Evolutionary conservation across 495 filamentous ascomycete genomes (phyloP), one percentile per base, ranked within the genome.

Genomic region (Aspergillus nidulans): DNA sequence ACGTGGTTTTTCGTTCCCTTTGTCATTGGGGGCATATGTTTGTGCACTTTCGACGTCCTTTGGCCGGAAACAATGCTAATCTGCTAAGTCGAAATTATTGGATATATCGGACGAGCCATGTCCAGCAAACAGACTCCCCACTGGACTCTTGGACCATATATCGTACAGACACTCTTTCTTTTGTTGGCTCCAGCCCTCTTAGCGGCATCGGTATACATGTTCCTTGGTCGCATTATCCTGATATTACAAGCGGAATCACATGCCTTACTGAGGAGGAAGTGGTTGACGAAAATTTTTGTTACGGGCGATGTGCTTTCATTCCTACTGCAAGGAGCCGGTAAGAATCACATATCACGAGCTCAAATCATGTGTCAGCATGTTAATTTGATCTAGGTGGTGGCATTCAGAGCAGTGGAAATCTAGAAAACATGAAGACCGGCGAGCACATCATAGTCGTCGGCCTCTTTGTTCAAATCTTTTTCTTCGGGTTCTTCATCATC

Each of bases 1-100:
- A 78, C 75, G 7, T 87, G 79, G 79, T 87, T 82, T 63, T 82
- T 87, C 43, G 77, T 79, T 7, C 77, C 85, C 0, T 75, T 87
- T 23, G 46, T 82, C 4, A 54, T 85, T 28, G 84, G 83, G 7
- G 78, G 80, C 34, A 49, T 78, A 15, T 82, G 82, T 81, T 73
- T 28, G 42, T 36, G 6, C 12, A 10, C 41, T 9, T 28, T 34
- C 30, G 8, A 34, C 9, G 10, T 13, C 30, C 4, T n/a, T n/a
- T 12, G 4, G 30, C 30, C 4, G 15, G 30, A 34, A 5, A 34
- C 30, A 34, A 34, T 6, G 15, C 30, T 34, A 12, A 34, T 10
- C 18, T 44, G 6, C 3, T 5, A 44, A 83, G 80, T 84, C 66
- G 81, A 87, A 63, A 58, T 77, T 0, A 58, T 82, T 8, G 84